Evolutionary conservation across 108 stramenopile species (phyloP).

Genomic region (Cyclostephanos tholiformis): DNA sequence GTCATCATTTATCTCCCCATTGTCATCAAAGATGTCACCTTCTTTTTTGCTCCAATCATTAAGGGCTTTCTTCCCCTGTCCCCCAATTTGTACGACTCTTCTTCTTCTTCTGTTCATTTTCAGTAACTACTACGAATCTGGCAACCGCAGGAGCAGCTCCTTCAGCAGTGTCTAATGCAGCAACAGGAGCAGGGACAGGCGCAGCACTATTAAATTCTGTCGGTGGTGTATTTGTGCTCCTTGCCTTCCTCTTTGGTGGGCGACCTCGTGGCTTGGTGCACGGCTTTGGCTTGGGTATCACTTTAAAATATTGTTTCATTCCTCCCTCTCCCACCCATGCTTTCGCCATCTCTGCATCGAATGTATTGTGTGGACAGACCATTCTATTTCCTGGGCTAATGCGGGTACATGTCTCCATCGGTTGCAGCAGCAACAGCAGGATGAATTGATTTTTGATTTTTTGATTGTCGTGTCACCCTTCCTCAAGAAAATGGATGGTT

Average conservation of each 20-base stretch:
- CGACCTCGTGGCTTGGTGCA: neutral
- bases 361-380: neutral
- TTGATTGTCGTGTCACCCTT: neutral
- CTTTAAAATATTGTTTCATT: slow-evolving; percentile 1
- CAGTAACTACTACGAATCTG: neutral
- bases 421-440: too few species aligned
- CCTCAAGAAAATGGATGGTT: neutral
- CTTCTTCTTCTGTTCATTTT: slow-evolving; percentile 7
- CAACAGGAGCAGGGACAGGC: neutral
- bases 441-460: slow-evolving; percentile 3
- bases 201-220: neutral
- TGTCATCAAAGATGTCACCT: too few species aligned
- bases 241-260: neutral
- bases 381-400: neutral
- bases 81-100: slow-evolving; percentile 8
- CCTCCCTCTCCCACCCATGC: neutral
- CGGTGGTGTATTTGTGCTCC: neutral
- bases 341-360: slow-evolving; percentile 1
- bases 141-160: neutral
- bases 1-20: too few species aligned
- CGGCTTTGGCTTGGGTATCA: slow-evolving; percentile 3
- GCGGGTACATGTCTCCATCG: too few species aligned
- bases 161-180: neutral
- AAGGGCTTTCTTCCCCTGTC: neutral
- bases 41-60: too few species aligned